phyloP scores from a whole-genome alignment of 345 rosid genomes.

The Passiflora organensis region DNA sequence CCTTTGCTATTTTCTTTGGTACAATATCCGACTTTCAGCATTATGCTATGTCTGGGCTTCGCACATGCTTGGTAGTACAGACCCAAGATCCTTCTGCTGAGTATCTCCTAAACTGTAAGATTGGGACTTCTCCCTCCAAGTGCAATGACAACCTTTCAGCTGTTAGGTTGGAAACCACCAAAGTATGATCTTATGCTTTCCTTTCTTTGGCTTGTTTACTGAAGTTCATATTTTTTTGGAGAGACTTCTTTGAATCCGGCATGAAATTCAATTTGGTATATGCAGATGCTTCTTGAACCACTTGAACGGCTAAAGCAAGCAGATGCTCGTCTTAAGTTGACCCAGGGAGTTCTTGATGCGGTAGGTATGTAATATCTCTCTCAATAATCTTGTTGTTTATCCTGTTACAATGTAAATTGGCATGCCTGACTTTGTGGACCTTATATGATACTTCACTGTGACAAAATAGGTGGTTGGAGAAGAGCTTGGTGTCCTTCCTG shows the following conservation, averaged over 20 bases:
- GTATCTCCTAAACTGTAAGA: slow-evolving; percentile 64
- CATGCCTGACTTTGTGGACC: background rate
- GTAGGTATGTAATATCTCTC: slow-evolving; percentile 54
- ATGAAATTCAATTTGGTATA: slow-evolving; percentile 9
- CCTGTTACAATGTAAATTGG: no score
- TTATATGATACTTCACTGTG: slow-evolving; percentile 6
- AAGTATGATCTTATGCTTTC: slow-evolving; percentile 36
- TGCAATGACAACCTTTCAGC: slow-evolving; percentile 62
- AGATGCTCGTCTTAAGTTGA: slow-evolving; percentile 65
- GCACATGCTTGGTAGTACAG: slow-evolving; percentile 73
- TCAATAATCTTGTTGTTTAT: slow-evolving; percentile 1
- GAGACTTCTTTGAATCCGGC: background rate
- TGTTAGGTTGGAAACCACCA: slow-evolving; percentile 70
- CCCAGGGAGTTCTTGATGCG: slow-evolving; percentile 93
- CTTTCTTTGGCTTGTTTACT: background rate
- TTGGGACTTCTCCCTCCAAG: slow-evolving; percentile 51
- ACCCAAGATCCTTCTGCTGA: slow-evolving; percentile 79
- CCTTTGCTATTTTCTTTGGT: no score
- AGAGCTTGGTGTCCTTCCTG: slow-evolving; percentile 96
- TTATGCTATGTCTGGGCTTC: slow-evolving; percentile 71
- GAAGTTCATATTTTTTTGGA: background rate
- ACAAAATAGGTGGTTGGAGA: slow-evolving; percentile 79
- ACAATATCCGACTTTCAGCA: slow-evolving; percentile 33
- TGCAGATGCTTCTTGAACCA: slow-evolving; percentile 84
- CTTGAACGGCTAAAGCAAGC: slow-evolving; percentile 72